Evolutionary conservation across 306 rosid species (phyloP).

Genomic region (Citrullus mucosospermus): DNA sequence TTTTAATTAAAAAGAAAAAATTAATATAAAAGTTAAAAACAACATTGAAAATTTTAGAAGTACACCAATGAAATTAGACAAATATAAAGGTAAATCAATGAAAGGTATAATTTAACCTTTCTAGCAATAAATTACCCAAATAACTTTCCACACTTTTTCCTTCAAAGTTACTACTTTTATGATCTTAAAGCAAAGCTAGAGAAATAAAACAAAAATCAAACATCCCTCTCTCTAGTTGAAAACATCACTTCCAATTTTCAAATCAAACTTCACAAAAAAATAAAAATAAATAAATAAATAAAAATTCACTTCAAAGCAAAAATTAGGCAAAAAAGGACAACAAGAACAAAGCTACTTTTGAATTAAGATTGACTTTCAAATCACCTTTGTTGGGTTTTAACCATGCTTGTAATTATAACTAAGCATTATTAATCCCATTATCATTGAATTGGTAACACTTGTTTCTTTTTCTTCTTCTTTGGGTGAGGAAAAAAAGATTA

Average conservation of each 20-base stretch:
- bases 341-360: neutral
- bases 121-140: neutral
- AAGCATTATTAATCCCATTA: neutral
- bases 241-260: too few species aligned
- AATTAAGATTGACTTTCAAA: slow-evolving; percentile 2
- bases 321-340: neutral
- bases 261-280: too few species aligned
- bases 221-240: too few species aligned
- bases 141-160: neutral
- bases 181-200: neutral
- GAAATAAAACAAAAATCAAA: neutral
- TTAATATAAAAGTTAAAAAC: too few species aligned
- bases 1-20: too few species aligned
- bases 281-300: too few species aligned
- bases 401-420: slow-evolving; percentile 10
- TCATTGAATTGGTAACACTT: neutral
- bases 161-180: neutral
- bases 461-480: neutral
- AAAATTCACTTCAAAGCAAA: neutral
- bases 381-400: slow-evolving; percentile 7
- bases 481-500: neutral
- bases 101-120: neutral
- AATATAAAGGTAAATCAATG: neutral
- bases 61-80: neutral
- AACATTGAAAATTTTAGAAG: too few species aligned